phyloP scores from a whole-genome alignment of 2,329 filamentous ascomycete species.

The Trichoderma breve region DNA sequence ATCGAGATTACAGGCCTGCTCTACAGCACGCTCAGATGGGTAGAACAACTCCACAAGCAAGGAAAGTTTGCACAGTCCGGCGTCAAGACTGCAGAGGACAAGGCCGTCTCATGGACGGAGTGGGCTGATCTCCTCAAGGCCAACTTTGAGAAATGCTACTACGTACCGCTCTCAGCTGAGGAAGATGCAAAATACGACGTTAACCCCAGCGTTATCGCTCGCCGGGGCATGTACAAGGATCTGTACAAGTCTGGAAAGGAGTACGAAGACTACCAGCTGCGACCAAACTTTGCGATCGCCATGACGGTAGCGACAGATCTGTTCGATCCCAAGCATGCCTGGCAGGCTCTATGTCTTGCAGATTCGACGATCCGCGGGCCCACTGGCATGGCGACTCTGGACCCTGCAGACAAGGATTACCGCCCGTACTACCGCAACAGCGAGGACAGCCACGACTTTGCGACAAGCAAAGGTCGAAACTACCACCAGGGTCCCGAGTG shows the following conservation, averaged over 20 bases:
- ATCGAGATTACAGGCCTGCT: constrained; percentile 92
- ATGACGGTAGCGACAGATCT: constrained; percentile 92
- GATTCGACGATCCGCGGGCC: constrained; percentile 81
- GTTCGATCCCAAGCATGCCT: constrained; percentile 75
- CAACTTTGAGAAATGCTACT: constrained; percentile 93
- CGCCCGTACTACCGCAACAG: constrained; percentile 92
- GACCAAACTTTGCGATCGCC: constrained; percentile 89
- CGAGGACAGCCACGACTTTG: constrained; percentile 87
- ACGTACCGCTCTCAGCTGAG: constrained; percentile 66
- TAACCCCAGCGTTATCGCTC: constrained; percentile 76
- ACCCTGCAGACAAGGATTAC: constrained; percentile 90
- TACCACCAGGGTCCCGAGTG: constrained; percentile 98
- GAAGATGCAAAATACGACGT: constrained; percentile 79
- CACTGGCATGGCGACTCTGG: constrained; percentile 91
- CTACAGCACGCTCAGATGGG: constrained; percentile 86
- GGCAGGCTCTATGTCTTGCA: constrained; percentile 74
- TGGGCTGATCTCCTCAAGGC: constrained; percentile 79
- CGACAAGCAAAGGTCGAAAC: constrained; percentile 90
- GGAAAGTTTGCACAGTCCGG: constrained; percentile 71
- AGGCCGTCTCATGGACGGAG: constrained; percentile 64
- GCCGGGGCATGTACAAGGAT: constrained; percentile 97
- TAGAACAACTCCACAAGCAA: constrained; percentile 62
- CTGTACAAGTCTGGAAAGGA: constrained; percentile 90
- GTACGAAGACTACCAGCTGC: constrained; percentile 96
- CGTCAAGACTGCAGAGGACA: constrained; percentile 64